Percentiles rank a stretch among this genome's conserved stretches.
Evolutionary conservation across 192 early-diverging fungal genomes (phyloP).

Genomic region (Umbelopsis ramanniana): DNA sequence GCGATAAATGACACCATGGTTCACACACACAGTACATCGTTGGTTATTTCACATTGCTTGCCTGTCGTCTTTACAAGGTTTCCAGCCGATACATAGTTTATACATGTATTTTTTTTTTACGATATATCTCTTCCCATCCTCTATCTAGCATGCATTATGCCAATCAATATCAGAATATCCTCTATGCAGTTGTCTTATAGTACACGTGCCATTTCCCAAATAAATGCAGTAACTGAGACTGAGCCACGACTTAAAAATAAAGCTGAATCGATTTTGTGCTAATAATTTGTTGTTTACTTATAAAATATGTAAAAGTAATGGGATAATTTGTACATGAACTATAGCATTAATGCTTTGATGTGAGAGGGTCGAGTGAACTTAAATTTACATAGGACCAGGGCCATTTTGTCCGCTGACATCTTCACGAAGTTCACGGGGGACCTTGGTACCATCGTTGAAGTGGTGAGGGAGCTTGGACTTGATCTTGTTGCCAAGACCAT

Average conservation of each 20-base stretch:
- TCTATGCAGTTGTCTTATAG: no score
- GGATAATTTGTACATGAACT: slow-evolving; percentile 7
- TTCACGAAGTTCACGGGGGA: slow-evolving; percentile 17
- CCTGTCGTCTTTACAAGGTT: no score
- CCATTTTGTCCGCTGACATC: slow-evolving; percentile 12
- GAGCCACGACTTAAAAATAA: not conserved
- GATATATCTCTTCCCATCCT: not conserved
- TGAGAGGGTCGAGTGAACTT: not conserved
- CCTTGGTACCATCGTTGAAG: slow-evolving; percentile 12
- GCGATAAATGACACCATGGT: no score
- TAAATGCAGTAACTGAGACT: not conserved
- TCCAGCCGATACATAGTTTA: no score
- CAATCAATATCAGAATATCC: no score
- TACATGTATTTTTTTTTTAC: no score
- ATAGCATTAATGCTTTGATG: not conserved
- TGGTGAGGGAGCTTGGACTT: slow-evolving; percentile 24
- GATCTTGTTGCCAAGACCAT: slow-evolving; percentile 23
- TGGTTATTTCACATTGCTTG: no score
- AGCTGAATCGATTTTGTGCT: not conserved
- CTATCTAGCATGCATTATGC: no score
- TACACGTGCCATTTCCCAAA: no score
- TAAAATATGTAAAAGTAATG: slow-evolving; percentile 6
- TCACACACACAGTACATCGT: no score
- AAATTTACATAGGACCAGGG: slow-evolving; percentile 17
- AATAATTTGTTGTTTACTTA: not conserved